Conservation (phyloP, 2,329 filamentous ascomycete species). For the Lecanosticta acicola region DNA sequence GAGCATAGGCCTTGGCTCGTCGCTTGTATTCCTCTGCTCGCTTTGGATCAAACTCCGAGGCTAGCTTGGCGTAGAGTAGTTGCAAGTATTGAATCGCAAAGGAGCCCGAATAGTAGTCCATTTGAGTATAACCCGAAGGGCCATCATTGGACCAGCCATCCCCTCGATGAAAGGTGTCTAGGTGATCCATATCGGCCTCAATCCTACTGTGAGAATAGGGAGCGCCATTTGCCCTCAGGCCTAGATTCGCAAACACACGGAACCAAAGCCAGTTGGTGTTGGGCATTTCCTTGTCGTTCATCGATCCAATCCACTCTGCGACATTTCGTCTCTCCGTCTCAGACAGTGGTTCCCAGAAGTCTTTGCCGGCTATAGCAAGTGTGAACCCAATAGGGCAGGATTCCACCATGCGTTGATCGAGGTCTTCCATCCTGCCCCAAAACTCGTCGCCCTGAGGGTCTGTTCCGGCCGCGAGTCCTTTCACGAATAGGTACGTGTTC, state of each 20-base stretch:
- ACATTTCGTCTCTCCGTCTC: constrained; percentile 60
- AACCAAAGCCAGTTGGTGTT: constrained; percentile 76
- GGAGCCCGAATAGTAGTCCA: constrained; percentile 79
- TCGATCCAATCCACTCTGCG: constrained; percentile 66
- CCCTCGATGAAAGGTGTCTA: constrained; percentile 77
- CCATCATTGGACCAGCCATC: constrained; percentile 76
- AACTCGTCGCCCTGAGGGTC: constrained; percentile 65
- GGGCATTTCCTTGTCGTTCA: constrained; percentile 68
- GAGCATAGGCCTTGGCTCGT: constrained; percentile 60
- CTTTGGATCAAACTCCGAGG: constrained; percentile 57
- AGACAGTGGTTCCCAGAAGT: constrained; percentile 61
- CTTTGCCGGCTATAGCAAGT: constrained; percentile 60
- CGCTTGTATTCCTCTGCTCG: constrained; percentile 64
- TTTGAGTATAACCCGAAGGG: constrained; percentile 70
- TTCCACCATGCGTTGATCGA: constrained; percentile 79
- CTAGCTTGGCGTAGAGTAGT: constrained; percentile 68
- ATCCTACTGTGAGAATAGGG: constrained; percentile 64
- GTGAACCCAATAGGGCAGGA: constrained; percentile 75
- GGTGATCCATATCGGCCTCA: constrained; percentile 68
- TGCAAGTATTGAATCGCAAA: constrained; percentile 79
- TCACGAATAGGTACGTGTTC: constrained; percentile 60
- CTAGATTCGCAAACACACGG: constrained; percentile 75
- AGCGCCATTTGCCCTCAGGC: constrained; percentile 67
- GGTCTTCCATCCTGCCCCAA: constrained; percentile 70
- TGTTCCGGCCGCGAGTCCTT: constrained; percentile 65